phyloP scores from a whole-genome alignment of 139 green algal genomes.

The Edaphochlamys debaryana region DNA sequence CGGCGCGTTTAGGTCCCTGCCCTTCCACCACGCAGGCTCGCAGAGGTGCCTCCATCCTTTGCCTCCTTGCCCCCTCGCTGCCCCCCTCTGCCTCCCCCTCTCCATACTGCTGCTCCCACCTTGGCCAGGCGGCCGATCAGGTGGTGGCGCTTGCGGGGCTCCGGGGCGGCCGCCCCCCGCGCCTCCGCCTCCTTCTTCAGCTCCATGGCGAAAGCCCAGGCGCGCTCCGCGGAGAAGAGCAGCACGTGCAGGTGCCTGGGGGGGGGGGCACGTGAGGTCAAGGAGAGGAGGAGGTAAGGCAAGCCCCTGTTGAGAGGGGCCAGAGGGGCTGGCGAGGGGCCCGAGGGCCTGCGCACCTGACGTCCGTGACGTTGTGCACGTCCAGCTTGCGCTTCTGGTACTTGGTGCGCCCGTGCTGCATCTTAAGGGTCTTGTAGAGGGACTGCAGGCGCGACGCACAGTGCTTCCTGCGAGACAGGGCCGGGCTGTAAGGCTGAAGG shows the following conservation, averaged over 20 bases:
- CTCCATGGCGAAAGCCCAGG: slow-evolving; percentile 91
- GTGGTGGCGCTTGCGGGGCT: slow-evolving; percentile 72
- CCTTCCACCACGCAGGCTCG: too few species aligned
- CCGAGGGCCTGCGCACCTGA: slow-evolving; percentile 54
- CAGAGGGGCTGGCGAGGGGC: too few species aligned
- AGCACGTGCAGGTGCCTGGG: slow-evolving; percentile 87
- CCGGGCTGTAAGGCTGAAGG: too few species aligned
- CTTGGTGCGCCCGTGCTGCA: slow-evolving; percentile 87
- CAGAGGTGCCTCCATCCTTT: too few species aligned
- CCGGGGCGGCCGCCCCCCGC: slow-evolving; percentile 14
- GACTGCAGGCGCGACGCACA: slow-evolving; percentile 80
- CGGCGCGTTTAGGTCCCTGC: neutral
- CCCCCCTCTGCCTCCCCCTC: too few species aligned
- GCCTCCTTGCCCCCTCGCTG: too few species aligned
- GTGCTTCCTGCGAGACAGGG: slow-evolving; percentile 86
- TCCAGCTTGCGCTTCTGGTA: slow-evolving; percentile 88
- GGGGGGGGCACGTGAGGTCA: neutral
- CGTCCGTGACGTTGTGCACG: slow-evolving; percentile 70
- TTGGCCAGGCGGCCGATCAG: slow-evolving; percentile 79
- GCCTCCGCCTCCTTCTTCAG: slow-evolving; percentile 83
- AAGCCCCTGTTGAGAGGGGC: slow-evolving; percentile 1
- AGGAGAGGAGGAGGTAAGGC: too few species aligned
- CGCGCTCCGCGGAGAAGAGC: slow-evolving; percentile 87
- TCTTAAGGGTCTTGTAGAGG: slow-evolving; percentile 85
- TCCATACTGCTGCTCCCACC: too few species aligned